phyloP scores from a whole-genome alignment of 2,329 filamentous ascomycete species.

The Thelonectria rubi region DNA sequence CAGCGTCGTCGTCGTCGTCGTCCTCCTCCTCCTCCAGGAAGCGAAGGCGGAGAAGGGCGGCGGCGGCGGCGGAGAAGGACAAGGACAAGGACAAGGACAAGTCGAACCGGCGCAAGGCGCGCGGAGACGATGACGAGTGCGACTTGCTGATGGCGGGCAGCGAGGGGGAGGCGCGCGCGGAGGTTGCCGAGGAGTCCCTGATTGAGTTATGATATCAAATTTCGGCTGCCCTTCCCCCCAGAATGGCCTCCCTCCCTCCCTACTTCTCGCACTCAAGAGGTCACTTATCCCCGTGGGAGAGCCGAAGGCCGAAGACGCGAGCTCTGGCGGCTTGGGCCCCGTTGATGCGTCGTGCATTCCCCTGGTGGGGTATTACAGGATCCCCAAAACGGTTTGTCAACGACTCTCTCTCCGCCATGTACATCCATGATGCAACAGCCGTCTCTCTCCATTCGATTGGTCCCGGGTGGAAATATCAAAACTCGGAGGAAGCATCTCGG shows the following conservation, averaged over 20 bases:
- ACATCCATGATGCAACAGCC: too few species aligned
- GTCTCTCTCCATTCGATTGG: not conserved
- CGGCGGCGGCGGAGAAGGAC: too few species aligned
- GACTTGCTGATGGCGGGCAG: not conserved
- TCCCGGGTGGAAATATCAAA: not conserved
- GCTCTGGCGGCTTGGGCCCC: not conserved
- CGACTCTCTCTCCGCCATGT: too few species aligned
- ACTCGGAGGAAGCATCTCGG: not conserved
- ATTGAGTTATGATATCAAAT: constrained; percentile 26
- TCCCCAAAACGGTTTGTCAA: not conserved
- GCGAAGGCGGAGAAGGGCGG: constrained; percentile 16
- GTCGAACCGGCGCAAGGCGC: constrained; percentile 3
- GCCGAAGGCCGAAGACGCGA: not conserved
- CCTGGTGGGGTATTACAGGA: not conserved
- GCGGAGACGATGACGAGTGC: not conserved
- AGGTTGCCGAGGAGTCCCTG: constrained; percentile 21
- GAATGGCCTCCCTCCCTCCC: too few species aligned
- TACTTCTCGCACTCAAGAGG: too few species aligned
- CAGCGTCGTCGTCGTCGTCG: not conserved
- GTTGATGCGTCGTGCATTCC: not conserved
- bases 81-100: not conserved
- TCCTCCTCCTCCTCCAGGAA: constrained; percentile 5
- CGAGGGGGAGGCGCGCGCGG: not conserved
- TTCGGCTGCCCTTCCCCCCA: too few species aligned
- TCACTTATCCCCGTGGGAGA: not conserved